Evolutionary conservation across 2,329 filamentous ascomycete species (phyloP), one percentile per base, ranked within the genome.

Genomic region (Pseudofabraea citricarpa): DNA sequence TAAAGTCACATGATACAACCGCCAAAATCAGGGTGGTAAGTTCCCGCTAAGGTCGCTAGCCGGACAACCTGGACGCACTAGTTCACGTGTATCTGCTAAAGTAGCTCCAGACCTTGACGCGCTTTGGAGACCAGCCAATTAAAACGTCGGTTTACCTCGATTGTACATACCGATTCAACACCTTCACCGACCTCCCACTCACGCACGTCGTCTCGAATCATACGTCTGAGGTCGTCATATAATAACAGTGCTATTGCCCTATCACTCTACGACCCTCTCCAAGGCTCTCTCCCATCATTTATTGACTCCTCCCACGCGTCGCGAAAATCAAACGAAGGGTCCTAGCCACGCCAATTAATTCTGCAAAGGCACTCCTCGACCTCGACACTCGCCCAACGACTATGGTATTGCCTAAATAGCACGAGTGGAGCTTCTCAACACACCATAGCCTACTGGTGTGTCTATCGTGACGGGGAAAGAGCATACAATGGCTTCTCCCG

Each of bases 401-500:
- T 55, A 47, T 41, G 43, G 31, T 29, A 35, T 23, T 8, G 36
- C 18, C 46, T 43, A 42, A 19, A 42, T 51, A 50, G 47, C 35
- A 20, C 42, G 41, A 21, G 27, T 39, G 40, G 47, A 55, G 42
- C 46, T 46, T 45, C 27, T 36, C 40, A 24, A 45, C 35, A 46
- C 23, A 22, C 16, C 44, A 36, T 43, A 51, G 44, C 22, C 41
- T 45, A 45, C 42, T 20, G 20, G 40, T 15, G 27, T 36, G 37
- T 46, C 46, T 43, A 46, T 56, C 51, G 50, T 40, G 44, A 44
- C 51, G 48, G 49, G 16, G 21, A n/a, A 39, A 36, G 44, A 40
- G 45, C 33, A 52, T 45, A 42, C 44, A 49, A 60, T 61, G 58
- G 57, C 58, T 32, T 55, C 57, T 42, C 51, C 55, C 33, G 48